Conservation (phyloP, 2,329 filamentous ascomycete species). For the Chrysosporium queenslandicum region DNA sequence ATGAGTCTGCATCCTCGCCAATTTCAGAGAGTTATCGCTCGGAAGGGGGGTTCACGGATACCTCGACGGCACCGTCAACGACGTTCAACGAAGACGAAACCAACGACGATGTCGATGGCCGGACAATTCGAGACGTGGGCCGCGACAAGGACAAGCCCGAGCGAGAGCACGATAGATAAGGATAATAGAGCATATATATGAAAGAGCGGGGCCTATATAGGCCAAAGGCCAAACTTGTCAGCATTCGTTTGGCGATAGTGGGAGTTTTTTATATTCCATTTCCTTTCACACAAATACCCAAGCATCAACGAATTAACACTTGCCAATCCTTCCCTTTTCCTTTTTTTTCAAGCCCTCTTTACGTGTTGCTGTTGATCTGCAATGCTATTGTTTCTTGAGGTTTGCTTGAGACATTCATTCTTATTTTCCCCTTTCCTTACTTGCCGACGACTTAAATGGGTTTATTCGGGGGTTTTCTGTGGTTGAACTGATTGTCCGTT, state of each 20-base stretch:
- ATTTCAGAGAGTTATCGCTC: conserved; percentile 19
- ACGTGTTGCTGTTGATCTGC: conserved; percentile 9
- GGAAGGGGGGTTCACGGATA: conserved; percentile 21
- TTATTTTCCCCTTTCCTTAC: background rate
- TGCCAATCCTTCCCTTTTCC: conserved; percentile 2
- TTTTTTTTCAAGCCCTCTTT: background rate
- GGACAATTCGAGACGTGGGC: conserved; percentile 8
- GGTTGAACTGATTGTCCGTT: background rate
- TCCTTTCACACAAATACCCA: conserved; percentile 1
- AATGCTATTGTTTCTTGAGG: conserved; percentile 2
- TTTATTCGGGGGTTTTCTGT: background rate
- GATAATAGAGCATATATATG: conserved; percentile 1
- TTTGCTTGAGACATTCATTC: background rate
- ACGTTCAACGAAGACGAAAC: conserved; percentile 16
- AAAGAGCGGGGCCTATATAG: background rate
- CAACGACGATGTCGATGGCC: conserved; percentile 5
- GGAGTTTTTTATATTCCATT: background rate
- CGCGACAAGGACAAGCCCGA: background rate
- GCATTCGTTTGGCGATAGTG: conserved; percentile 2
- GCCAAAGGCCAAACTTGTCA: background rate
- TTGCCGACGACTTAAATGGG: background rate
- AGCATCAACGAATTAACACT: background rate
- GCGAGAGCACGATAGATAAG: conserved; percentile 3
- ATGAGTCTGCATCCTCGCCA: conserved; percentile 15
- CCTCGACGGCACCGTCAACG: conserved; percentile 19